Base-by-base conservation (phyloP, 129 eudicot genomes). In the Ambrosia trifida region DNA sequence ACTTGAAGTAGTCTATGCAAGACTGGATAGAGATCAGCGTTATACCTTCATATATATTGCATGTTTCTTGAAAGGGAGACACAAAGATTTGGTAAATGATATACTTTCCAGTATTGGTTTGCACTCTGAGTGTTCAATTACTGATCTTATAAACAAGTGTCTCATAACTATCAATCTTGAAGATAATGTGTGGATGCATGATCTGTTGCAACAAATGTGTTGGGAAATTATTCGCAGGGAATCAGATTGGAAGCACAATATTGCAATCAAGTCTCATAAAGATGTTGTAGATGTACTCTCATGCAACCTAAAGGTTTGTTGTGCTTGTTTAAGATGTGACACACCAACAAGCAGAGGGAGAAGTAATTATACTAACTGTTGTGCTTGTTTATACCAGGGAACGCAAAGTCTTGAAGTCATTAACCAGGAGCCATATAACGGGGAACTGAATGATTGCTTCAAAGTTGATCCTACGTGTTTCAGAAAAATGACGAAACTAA, bases 1-100 rank as follows among this genome's bases (percentile, higher is more conserved):
- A 4, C 38, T 58, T 24, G 40, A 58, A 63, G 47, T 16, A 63
- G 31, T 38, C 36, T 36, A 35, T 38, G 31, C 68, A 35, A 63
- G 68, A 36, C 68, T 63, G 17, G 64, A 58, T 58, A 1, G 1
- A 28, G 1, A 28, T 11, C 64, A 58, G 40, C 40, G 64, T 30
- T 0, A 16, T 36, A 11, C 10, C 32, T 63, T 63, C 31, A 36
- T 63, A 40, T 36, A 36, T 63, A 63, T 63, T 63, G 68, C 68
- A 36, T 63, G 68, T 63, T 63, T 63, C 47, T 63, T 63, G 68
- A 63, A 63, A 58, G 64, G 40, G 64, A 36, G 31, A 58, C 0
- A 58, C 64, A 58, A 3, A 58, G 64, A 12, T 58, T 58, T 58
- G 38, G 64, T 58, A 58, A 58, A 58, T 11, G 64, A 58, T 58